Evolutionary conservation across 305 asterid genomes (phyloP).

Genomic region (Plantago coronopus): DNA sequence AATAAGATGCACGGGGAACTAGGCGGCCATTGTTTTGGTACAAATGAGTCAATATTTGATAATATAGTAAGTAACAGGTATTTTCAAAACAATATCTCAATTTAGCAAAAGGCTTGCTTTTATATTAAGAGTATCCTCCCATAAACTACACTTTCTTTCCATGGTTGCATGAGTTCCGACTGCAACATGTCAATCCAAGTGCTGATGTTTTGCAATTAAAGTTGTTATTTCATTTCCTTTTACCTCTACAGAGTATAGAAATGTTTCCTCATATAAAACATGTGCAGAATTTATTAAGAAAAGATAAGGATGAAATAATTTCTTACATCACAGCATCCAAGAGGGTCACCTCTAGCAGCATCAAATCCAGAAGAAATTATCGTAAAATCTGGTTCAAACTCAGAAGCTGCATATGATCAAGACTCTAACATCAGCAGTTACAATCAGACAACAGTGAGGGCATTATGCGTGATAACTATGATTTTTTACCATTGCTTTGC

Average conservation of each 20-base stretch:
- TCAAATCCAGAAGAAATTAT: slow-evolving; percentile 99
- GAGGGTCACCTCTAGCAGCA: slow-evolving; percentile 99
- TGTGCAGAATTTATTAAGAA: slow-evolving; percentile 13
- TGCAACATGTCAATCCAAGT: neutral
- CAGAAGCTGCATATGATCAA: slow-evolving; percentile 63
- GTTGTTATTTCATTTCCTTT: neutral
- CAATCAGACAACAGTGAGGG: slow-evolving; percentile 20
- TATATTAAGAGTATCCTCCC: no score
- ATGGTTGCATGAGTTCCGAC: neutral
- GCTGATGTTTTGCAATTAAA: neutral
- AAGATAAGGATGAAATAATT: slow-evolving; percentile 7
- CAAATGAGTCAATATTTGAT: no score
- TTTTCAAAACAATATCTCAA: neutral
- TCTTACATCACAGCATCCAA: slow-evolving; percentile 93
- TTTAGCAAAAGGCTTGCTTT: neutral
- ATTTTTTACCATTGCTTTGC: slow-evolving; percentile 17
- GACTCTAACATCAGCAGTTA: slow-evolving; percentile 27
- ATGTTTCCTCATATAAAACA: neutral
- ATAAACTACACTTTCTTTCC: slow-evolving; percentile 1
- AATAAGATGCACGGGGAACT: no score
- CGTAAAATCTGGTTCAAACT: slow-evolving; percentile 83
- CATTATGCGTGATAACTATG: slow-evolving; percentile 15
- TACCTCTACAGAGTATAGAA: neutral
- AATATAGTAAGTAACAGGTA: neutral
- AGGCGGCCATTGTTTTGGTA: no score